Conservation (phyloP, 345 rosid species). For the Lepidium didymum region DNA sequence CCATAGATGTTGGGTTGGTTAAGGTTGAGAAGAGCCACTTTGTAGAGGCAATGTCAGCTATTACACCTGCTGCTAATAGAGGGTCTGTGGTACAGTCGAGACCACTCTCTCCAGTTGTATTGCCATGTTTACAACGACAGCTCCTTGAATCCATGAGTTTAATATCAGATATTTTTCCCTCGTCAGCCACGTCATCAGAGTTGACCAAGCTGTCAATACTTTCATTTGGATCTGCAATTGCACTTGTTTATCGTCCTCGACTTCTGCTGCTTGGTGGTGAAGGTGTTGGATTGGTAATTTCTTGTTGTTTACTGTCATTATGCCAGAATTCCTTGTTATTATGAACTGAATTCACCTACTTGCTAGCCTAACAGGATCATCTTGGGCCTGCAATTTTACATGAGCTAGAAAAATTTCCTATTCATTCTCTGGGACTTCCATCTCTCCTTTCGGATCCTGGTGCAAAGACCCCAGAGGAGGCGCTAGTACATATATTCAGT, state of each 20-base stretch:
- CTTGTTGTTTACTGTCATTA: conserved; percentile 14
- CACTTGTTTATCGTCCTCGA: conserved; percentile 95
- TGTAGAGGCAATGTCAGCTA: conserved; percentile 90
- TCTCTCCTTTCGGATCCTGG: conserved; percentile 98
- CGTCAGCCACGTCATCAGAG: conserved; percentile 59
- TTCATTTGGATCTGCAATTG: conserved; percentile 84
- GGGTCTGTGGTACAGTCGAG: conserved; percentile 94
- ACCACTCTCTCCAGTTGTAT: conserved; percentile 90
- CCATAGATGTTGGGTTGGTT: conserved; percentile 90
- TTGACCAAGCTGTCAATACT: conserved; percentile 86
- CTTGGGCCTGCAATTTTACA: conserved; percentile 97
- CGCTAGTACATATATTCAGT: conserved; percentile 92
- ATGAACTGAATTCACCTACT: conserved; percentile 58
- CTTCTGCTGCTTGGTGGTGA: conserved; percentile 78
- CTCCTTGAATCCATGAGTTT: conserved; percentile 64
- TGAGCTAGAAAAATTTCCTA: conserved; percentile 94
- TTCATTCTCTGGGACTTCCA: conserved; percentile 94
- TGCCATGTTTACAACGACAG: conserved; percentile 82
- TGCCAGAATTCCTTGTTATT: conserved; percentile 14
- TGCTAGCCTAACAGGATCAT: conserved; percentile 91
- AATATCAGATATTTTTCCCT: conserved; percentile 73
- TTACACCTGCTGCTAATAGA: conserved; percentile 98
- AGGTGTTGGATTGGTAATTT: conserved; percentile 91
- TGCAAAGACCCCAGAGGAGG: conserved; percentile 99
- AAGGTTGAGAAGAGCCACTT: conserved; percentile 86